Conservation (phyloP, 352 stramenopile species). For the Aphanomyces stellatus region DNA sequence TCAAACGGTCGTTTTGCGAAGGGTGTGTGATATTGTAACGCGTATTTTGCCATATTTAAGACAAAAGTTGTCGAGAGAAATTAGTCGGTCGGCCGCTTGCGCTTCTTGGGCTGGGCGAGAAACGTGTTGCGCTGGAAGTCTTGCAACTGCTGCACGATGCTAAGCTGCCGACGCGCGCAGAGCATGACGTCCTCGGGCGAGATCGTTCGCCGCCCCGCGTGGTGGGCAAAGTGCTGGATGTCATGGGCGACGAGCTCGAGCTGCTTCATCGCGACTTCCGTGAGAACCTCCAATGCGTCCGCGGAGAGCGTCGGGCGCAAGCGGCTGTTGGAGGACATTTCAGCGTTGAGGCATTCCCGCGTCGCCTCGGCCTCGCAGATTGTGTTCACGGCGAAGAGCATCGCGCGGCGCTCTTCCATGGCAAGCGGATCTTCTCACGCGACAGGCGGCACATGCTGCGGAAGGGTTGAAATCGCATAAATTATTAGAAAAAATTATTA, state of each 20-base stretch:
- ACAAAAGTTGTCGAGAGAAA: background rate
- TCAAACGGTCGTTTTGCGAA: slow-evolving; percentile 13
- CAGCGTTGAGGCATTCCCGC: slow-evolving; percentile 8
- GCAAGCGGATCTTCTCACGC: too few relatives aligned
- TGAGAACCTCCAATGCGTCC: slow-evolving; percentile 14
- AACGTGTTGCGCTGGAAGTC: slow-evolving; percentile 1
- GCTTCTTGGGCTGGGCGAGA: background rate
- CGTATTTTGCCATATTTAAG: background rate
- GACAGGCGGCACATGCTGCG: too few relatives aligned
- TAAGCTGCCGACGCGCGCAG: background rate
- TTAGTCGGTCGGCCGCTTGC: slow-evolving; percentile 7
- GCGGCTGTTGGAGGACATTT: background rate
- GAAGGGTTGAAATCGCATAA: too few relatives aligned
- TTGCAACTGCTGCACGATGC: background rate
- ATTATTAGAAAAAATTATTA: too few relatives aligned
- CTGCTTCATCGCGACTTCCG: slow-evolving; percentile 20
- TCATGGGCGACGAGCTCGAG: slow-evolving; percentile 14
- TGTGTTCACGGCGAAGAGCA: slow-evolving; percentile 15
- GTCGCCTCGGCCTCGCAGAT: slow-evolving; percentile 17
- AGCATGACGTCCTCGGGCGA: slow-evolving; percentile 15
- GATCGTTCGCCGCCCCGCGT: slow-evolving; percentile 9
- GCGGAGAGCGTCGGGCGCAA: background rate
- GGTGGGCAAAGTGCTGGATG: slow-evolving; percentile 16
- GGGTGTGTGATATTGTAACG: slow-evolving; percentile 9
- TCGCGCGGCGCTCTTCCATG: slow-evolving; percentile 7